Percentiles rank a stretch among this genome's conserved stretches.
Evolutionary conservation across 805 yeast genomes (phyloP).

Genomic region (Lachancea meyersii): DNA sequence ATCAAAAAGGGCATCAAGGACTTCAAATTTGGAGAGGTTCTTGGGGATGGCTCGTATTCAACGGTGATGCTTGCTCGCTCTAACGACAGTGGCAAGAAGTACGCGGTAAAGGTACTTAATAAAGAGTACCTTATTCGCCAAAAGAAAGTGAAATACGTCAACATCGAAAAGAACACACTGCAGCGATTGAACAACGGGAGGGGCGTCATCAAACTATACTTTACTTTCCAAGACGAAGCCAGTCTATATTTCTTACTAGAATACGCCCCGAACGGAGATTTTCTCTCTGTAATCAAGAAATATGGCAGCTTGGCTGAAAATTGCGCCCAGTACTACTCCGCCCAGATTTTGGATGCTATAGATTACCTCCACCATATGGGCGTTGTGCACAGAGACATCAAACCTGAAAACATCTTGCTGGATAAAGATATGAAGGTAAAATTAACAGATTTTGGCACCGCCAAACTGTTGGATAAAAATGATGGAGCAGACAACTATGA

Average conservation of each 20-base stretch:
- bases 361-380: slow-evolving; percentile 69
- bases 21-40: slow-evolving; percentile 77
- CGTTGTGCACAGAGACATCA: slow-evolving; percentile 72
- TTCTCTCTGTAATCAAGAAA: slow-evolving; percentile 59
- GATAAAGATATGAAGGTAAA: slow-evolving; percentile 56
- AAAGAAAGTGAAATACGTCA: slow-evolving; percentile 78
- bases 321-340: slow-evolving; percentile 59
- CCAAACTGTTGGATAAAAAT: slow-evolving; percentile 54
- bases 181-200: slow-evolving; percentile 55
- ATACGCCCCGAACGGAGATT: slow-evolving; percentile 75
- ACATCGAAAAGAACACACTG: slow-evolving; percentile 74
- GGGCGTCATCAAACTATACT: slow-evolving; percentile 63
- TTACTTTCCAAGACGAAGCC: slow-evolving; percentile 73
- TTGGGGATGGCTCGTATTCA: slow-evolving; percentile 96
- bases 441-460: slow-evolving; percentile 83
- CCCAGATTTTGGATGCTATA: slow-evolving; percentile 70
- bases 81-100: slow-evolving; percentile 61
- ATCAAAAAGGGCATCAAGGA: slow-evolving; percentile 64
- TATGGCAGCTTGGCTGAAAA: slow-evolving; percentile 68
- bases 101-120: slow-evolving; percentile 71
- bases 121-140: slow-evolving; percentile 74
- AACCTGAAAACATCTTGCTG: slow-evolving; percentile 73
- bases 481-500: slow-evolving; percentile 46
- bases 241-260: slow-evolving; percentile 70
- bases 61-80: slow-evolving; percentile 87